These are phyloP conservation scores for Diaporthe batatas DNA, from an alignment of 2,329 filamentous ascomycete genomes.

Conservation along the genomic window DNA sequence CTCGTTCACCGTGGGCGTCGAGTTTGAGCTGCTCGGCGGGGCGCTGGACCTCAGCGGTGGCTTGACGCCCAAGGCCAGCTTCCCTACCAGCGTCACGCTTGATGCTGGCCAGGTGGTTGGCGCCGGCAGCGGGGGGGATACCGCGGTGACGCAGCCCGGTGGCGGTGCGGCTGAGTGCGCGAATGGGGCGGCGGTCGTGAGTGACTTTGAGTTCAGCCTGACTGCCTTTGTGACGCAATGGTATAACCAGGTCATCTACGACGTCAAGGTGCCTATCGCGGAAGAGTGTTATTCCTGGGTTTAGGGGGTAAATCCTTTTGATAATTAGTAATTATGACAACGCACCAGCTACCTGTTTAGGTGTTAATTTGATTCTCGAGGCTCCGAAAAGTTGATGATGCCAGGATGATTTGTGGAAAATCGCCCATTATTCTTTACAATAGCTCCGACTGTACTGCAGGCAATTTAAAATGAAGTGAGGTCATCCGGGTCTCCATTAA, in stretches of 20 bases:
- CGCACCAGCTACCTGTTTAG: background rate
- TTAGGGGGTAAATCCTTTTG: background rate
- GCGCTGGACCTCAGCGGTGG: conserved; percentile 48
- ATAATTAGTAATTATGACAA: background rate
- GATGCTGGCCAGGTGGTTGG: conserved; percentile 43
- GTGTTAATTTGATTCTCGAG: too few species aligned
- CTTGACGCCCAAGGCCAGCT: conserved; percentile 46
- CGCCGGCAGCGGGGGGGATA: conserved; percentile 31
- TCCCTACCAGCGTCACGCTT: conserved; percentile 47
- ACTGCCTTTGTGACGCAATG: conserved; percentile 47
- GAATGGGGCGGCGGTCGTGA: conserved; percentile 46
- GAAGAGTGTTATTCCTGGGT: conserved; percentile 48
- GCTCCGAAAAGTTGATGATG: too few species aligned
- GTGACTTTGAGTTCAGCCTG: conserved; percentile 48
- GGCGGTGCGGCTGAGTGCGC: conserved; percentile 41
- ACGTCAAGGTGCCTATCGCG: conserved; percentile 46
- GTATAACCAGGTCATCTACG: conserved; percentile 47
- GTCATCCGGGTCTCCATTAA: too few species aligned
- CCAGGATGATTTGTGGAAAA: too few species aligned
- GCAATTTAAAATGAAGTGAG: too few species aligned
- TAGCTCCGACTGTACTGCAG: too few species aligned
- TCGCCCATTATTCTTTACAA: too few species aligned
- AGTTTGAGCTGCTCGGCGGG: conserved; percentile 46
- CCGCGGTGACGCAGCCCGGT: conserved; percentile 36
- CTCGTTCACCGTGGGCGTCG: conserved; percentile 45